Base-by-base conservation (phyloP, 768 basidiomycete genomes). In the Boletus eberwhitei region DNA sequence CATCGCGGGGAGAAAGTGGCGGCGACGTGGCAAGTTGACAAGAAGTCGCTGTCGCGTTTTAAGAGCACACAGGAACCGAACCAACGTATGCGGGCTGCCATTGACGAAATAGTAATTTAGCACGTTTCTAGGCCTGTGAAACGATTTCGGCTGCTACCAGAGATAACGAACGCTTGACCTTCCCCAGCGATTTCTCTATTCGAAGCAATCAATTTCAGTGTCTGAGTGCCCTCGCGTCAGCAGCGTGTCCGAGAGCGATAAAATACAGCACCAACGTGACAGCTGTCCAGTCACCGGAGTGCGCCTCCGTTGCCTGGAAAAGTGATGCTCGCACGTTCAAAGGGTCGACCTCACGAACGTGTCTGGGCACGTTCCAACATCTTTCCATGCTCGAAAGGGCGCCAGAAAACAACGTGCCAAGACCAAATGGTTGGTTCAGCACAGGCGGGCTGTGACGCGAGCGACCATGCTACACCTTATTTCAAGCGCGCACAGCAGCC, bases 91-190 rank as follows among this genome's bases (percentile, higher is more conserved):
- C 32, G 48, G 41, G 47, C 26, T 34, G 60, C 50, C 52, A 54
- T 52, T 43, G 3, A 61, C 41, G 9, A 54, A 54, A 60, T 39
- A 22, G 40, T 35, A 57, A 59, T 45, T 55, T 49, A 26, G 61
- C 63, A 68, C 65, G 65, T 65, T 66, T 59, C 62, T 55, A 36
- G 21, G 21, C 58, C 53, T 66, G 61, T 52, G 64, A 65, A 63
- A 38, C 53, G 49, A 55, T 53, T 54, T 57, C 59, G 55, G 61
- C 57, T 54, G 47, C 29, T 29, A 31, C 35, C 21, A 42, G 32
- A 52, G 61, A 66, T 65, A 66, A 59, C 54, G 26, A 64, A 57
- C 48, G 35, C 53, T 41, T 32, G 38, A 32, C 34, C 43, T 29
- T 26, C 61, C 49, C 19, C 21, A 51, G 60, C 49, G 48, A 43